These are phyloP conservation scores for Niveomyces coronatus DNA, from an alignment of 2,329 filamentous ascomycete genomes.

Conservation along the genomic window DNA sequence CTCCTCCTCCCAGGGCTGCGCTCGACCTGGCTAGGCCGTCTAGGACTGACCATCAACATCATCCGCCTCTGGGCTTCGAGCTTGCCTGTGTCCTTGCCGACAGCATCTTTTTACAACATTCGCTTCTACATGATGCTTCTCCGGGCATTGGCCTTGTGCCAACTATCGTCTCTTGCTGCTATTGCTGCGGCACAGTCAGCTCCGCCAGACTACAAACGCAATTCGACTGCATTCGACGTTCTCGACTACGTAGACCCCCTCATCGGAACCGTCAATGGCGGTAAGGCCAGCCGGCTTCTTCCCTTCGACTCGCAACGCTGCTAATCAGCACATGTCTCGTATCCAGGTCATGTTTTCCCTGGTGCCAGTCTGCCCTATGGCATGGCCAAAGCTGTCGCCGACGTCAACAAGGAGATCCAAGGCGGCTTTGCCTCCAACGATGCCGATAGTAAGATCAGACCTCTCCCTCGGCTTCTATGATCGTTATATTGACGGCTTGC, in stretches of 20 bases:
- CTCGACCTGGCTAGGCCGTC: too few relatives aligned
- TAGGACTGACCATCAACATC: too few relatives aligned
- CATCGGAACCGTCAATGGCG: slow-evolving; percentile 19
- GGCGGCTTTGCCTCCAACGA: slow-evolving; percentile 19
- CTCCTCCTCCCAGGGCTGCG: too few relatives aligned
- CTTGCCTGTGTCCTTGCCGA: too few relatives aligned
- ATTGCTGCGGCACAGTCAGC: background rate
- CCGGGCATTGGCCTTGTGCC: background rate
- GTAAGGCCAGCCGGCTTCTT: slow-evolving; percentile 5
- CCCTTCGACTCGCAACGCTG: too few relatives aligned
- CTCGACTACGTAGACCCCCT: slow-evolving; percentile 17
- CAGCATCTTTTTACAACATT: too few relatives aligned
- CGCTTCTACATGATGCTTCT: slow-evolving; percentile 4
- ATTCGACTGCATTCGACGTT: slow-evolving; percentile 11
- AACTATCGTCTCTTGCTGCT: background rate
- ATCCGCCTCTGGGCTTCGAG: too few relatives aligned
- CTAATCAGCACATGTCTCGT: too few relatives aligned
- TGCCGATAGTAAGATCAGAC: slow-evolving; percentile 12
- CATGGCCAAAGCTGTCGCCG: slow-evolving; percentile 21
- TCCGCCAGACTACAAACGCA: too few relatives aligned
- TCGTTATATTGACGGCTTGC: too few relatives aligned
- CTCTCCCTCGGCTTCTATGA: background rate
- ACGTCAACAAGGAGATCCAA: slow-evolving; percentile 17
- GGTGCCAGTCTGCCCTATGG: slow-evolving; percentile 20
- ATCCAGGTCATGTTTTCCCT: slow-evolving; percentile 20